Evolutionary conservation across 495 filamentous ascomycete species (phyloP).

Genomic region (Lindgomyces ingoldianus): DNA sequence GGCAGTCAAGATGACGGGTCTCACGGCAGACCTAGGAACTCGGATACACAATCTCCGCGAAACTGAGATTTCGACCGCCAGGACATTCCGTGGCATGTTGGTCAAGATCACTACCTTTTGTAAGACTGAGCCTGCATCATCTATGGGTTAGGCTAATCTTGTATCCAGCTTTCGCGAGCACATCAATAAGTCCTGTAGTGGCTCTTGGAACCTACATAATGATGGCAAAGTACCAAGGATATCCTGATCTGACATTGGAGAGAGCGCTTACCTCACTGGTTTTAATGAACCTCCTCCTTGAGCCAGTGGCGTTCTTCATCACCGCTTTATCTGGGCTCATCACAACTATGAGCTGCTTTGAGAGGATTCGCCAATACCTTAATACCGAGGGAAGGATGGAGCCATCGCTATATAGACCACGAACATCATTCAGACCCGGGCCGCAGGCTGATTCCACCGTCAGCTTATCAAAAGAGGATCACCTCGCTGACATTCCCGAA

Average conservation of each 20-base stretch:
- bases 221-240: constrained; percentile 22
- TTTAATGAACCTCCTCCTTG: constrained; percentile 16
- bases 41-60: constrained; percentile 33
- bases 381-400: constrained; percentile 3
- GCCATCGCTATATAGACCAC: constrained; percentile 1
- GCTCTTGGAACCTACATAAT: constrained; percentile 23
- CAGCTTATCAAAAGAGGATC: not conserved
- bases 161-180: constrained; percentile 11
- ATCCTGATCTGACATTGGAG: constrained; percentile 1
- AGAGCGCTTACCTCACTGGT: constrained; percentile 21
- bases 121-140: not conserved
- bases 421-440: not conserved
- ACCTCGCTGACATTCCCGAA: not conserved
- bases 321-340: constrained; percentile 21
- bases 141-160: not conserved
- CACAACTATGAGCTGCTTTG: constrained; percentile 13
- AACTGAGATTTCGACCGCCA: constrained; percentile 34
- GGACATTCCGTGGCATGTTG: constrained; percentile 42
- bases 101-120: constrained; percentile 18
- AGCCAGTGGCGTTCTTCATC: constrained; percentile 25
- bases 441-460: not conserved
- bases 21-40: constrained; percentile 27
- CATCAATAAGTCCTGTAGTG: constrained; percentile 18
- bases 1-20: constrained; percentile 46
- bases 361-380: constrained; percentile 8